Conservation (phyloP, 73 alveolate genomes). For the Tetrahymena thermophila region DNA sequence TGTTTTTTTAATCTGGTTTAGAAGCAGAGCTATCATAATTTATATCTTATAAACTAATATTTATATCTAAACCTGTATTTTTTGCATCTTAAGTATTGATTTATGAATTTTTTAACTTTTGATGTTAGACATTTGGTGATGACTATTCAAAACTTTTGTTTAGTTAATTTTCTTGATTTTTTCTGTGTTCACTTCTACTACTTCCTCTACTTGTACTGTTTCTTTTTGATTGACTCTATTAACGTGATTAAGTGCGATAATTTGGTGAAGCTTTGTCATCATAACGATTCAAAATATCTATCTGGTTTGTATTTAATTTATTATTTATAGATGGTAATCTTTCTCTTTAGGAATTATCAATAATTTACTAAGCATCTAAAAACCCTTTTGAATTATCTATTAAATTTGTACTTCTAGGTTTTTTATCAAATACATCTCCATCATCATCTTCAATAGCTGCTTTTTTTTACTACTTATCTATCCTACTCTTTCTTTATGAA, state of each 20-base stretch:
- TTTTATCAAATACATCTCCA: neutral
- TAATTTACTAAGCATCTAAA: neutral
- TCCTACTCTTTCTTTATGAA: neutral
- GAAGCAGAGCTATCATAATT: neutral
- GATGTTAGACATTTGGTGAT: too few species aligned
- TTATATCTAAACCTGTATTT: neutral
- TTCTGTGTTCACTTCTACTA: neutral
- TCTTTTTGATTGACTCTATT: neutral
- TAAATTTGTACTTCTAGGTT: neutral
- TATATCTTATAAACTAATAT: neutral
- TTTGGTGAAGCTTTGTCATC: neutral
- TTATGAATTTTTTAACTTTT: too few species aligned
- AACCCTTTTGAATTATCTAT: neutral
- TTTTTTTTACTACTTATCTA: neutral
- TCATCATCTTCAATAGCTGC: neutral
- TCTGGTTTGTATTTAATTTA: neutral
- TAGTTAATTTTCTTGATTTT: neutral
- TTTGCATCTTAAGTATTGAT: neutral
- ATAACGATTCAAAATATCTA: neutral
- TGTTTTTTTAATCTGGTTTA: neutral
- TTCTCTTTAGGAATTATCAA: neutral
- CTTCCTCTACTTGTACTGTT: neutral
- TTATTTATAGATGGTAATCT: neutral
- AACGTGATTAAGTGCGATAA: neutral
- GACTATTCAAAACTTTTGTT: neutral